Evolutionary conservation across 2,329 filamentous ascomycete species (phyloP), one percentile per base, ranked within the genome.

Genomic region (Epichloe aotearoae): DNA sequence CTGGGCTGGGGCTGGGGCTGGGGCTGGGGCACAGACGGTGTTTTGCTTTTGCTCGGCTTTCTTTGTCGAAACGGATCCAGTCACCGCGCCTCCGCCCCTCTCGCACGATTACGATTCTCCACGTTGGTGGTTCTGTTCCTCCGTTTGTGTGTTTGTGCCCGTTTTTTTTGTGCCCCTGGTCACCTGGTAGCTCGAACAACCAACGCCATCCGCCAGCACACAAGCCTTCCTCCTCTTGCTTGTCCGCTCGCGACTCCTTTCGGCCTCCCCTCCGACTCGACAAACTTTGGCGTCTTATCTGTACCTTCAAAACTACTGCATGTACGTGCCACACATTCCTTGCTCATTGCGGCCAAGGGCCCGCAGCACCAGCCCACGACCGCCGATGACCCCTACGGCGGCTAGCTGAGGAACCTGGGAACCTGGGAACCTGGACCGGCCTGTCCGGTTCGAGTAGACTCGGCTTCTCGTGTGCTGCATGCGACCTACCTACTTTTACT

Each of bases 241-340:
- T 49, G 47, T 34, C 41, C 26, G 14, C 20, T 30, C 42, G 42
- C 42, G 15, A 34, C 20, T 49, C 30, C 8, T 36, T 8, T 33
- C 38, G 23, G 12, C 36, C 34, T 46, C n/a, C n/a, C 40, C 38
- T 36, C 26, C 19, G 39, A 14, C 39, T 40, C 23, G 40, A 39
- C 45, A 19, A 37, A 37, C 43, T 3, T 39, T 36, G 47, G 47
- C 14, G 20, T n/a, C 12, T 30, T 41, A 7, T 23, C 34, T 26
- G 14, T 23, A 26, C 23, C 17, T 45, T 44, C 20, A 19, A 15
- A 44, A 36, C 19, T 51, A 30, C 39, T 47, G 15, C 33, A 44
- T 51, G 50, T 51, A 40, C 19, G 50, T 51, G 34, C 45, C 39
- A 42, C 37, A 50, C 17, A 47, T 50, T 51, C 23, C 45, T 48